phyloP scores from a whole-genome alignment of 345 rosid genomes.

The Eucalyptus tenuipes region DNA sequence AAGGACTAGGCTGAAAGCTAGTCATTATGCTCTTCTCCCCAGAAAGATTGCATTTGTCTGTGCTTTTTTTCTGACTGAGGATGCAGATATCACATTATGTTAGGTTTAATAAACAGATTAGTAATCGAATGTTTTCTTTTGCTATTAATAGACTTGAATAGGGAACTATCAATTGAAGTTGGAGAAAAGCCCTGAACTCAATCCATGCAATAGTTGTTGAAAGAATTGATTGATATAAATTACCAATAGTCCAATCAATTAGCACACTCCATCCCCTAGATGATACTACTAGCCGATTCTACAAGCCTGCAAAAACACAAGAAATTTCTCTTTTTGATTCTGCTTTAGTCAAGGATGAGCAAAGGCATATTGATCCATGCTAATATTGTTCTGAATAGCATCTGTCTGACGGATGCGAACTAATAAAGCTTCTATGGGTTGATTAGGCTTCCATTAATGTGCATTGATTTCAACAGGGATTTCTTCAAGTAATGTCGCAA shows the following conservation, averaged over 20 bases:
- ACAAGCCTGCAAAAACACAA: background rate
- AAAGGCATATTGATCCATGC: background rate
- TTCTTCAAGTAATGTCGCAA: conserved; percentile 55
- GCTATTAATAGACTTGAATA: background rate
- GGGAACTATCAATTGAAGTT: background rate
- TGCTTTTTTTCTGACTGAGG: background rate
- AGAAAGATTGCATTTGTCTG: background rate
- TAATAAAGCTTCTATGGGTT: background rate
- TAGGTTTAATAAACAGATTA: background rate
- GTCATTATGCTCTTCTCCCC: background rate
- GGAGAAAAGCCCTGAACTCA: background rate
- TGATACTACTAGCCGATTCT: background rate
- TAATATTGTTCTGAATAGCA: background rate
- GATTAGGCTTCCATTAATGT: background rate
- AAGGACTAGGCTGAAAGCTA: background rate
- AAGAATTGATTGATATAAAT: background rate
- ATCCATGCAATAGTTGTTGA: background rate
- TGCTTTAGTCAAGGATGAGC: background rate
- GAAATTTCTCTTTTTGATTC: background rate
- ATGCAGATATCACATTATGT: background rate
- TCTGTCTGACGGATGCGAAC: background rate
- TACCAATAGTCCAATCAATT: background rate
- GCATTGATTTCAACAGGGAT: conserved; percentile 33
- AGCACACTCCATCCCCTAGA: background rate
- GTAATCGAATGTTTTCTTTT: background rate